Evolutionary conservation across 495 filamentous ascomycete species (phyloP).

Genomic region (Bathelium albidoporum): DNA sequence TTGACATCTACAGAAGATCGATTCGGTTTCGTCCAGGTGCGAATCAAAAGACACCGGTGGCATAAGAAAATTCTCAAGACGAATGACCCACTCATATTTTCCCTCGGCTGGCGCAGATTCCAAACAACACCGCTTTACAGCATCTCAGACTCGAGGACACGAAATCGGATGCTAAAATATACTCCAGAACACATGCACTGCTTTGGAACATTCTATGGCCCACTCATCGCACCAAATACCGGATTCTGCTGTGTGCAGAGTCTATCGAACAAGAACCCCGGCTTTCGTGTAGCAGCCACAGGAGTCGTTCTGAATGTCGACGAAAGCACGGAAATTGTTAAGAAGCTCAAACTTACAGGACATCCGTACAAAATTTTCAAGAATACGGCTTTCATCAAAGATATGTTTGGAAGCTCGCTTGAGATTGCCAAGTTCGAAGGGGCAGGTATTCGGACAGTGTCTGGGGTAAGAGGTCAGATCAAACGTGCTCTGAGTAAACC

Average conservation of each 20-base stretch:
- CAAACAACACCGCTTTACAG: constrained; percentile 87
- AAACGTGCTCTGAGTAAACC: constrained; percentile 85
- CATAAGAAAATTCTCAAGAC: constrained; percentile 98
- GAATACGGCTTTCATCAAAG: constrained; percentile 96
- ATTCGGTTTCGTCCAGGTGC: constrained; percentile 87
- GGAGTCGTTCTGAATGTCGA: constrained; percentile 89
- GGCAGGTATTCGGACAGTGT: constrained; percentile 87
- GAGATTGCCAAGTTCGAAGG: constrained; percentile 99
- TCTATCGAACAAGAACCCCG: constrained; percentile 76
- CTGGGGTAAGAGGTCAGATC: constrained; percentile 90
- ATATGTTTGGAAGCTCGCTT: constrained; percentile 88
- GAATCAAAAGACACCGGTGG: constrained; percentile 96
- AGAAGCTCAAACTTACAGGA: constrained; percentile 94
- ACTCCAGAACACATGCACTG: constrained; percentile 98
- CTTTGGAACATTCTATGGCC: constrained; percentile 88
- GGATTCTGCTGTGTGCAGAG: constrained; percentile 90
- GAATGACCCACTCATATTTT: constrained; percentile 94
- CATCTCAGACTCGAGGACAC: constrained; percentile 81
- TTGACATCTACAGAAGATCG: constrained; percentile 85
- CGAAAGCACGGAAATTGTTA: constrained; percentile 90
- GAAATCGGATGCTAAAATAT: constrained; percentile 97
- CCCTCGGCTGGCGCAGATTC: constrained; percentile 93
- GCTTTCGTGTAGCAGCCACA: constrained; percentile 88
- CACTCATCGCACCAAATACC: constrained; percentile 88
- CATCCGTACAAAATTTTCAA: constrained; percentile 96